Base-by-base conservation (phyloP, 2,329 filamentous ascomycete species). In the Colletotrichum sp. region DNA sequence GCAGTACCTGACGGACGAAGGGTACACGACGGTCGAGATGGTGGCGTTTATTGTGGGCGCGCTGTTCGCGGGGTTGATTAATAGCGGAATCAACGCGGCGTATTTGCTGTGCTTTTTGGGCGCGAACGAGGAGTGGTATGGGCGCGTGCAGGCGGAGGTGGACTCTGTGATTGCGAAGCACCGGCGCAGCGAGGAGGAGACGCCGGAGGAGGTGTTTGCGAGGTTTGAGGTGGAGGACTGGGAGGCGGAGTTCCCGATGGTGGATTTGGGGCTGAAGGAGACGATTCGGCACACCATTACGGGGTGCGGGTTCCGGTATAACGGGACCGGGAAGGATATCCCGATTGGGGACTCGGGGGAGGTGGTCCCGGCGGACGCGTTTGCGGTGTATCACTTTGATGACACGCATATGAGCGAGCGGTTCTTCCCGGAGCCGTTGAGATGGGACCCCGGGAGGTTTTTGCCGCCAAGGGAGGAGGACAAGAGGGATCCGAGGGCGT, bases 41-140 rank as follows among this genome's bases (percentile, higher is more conserved):
- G 83, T 89, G 44, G 79, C 82, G 21, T 90, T 91, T 80, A 84
- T 90, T 39, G 82, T 92, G n/a, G 87, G 87, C 15, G 83, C 89
- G 0, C 82, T 92, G 5, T 91, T 90, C 79, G 90, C 90, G 2
- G 90, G 90, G n/a, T 83, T 89, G 39, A 78, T 91, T n/a, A 92
- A 92, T 81, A 89, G 84, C 28, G 90, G 89, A 52, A 87, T 90
- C 80, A 91, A 90, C 77, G 87, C 88, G 2, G 87, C 87, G 3
- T 91, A 88, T 86, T 82, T 91, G 76, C 80, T 92, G 77, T 76
- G 87, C 80, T 86, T 89, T 84, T 84, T 93, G 69, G 81, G 89
- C 70, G 73, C 86, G 69, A 80, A 89, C 79, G 81, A 85, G 18
- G 72, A 87, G 69, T 88, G 91, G 91, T 85, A 86, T 44, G 77